Conservation (phyloP, 768 basidiomycete genomes). For the Naematelia encephala region DNA sequence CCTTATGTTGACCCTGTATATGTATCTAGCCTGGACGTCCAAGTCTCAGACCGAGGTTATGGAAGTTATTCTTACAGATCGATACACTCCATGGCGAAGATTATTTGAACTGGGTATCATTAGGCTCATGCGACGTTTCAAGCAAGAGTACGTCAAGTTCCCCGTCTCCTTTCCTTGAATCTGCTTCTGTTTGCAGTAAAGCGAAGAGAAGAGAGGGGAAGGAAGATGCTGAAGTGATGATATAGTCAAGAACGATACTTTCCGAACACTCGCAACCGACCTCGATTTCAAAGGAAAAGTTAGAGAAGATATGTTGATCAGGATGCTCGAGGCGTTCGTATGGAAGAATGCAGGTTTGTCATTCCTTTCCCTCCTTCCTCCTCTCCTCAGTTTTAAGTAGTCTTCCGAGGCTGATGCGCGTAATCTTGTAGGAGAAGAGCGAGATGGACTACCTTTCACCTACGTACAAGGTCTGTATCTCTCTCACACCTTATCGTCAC, state of each 20-base stretch:
- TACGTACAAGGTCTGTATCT: slow-evolving; percentile 72
- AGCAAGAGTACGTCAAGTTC: slow-evolving; percentile 45
- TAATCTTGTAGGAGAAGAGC: slow-evolving; percentile 18
- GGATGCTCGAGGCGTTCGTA: slow-evolving; percentile 94
- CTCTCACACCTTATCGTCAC: neutral
- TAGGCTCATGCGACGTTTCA: slow-evolving; percentile 46
- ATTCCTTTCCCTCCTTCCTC: neutral
- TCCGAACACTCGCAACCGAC: slow-evolving; percentile 93
- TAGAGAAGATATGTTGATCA: slow-evolving; percentile 92
- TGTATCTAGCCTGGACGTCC: slow-evolving; percentile 15
- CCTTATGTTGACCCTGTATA: too few relatives aligned
- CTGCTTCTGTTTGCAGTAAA: too few relatives aligned
- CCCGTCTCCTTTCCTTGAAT: neutral
- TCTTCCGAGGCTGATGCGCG: neutral
- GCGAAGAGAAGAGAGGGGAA: neutral
- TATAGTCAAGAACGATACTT: slow-evolving; percentile 89
- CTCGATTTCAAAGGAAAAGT: slow-evolving; percentile 97
- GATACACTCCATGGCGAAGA: slow-evolving; percentile 70
- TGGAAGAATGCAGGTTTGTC: slow-evolving; percentile 79
- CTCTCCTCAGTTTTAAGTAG: neutral
- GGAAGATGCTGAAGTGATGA: slow-evolving; percentile 18
- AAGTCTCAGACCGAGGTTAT: slow-evolving; percentile 56
- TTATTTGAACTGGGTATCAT: slow-evolving; percentile 43
- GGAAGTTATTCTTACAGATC: slow-evolving; percentile 88
- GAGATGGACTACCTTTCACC: slow-evolving; percentile 61